Base-by-base conservation (phyloP, 2,329 filamentous ascomycete genomes). In the Dothiorella sarmentorum region DNA sequence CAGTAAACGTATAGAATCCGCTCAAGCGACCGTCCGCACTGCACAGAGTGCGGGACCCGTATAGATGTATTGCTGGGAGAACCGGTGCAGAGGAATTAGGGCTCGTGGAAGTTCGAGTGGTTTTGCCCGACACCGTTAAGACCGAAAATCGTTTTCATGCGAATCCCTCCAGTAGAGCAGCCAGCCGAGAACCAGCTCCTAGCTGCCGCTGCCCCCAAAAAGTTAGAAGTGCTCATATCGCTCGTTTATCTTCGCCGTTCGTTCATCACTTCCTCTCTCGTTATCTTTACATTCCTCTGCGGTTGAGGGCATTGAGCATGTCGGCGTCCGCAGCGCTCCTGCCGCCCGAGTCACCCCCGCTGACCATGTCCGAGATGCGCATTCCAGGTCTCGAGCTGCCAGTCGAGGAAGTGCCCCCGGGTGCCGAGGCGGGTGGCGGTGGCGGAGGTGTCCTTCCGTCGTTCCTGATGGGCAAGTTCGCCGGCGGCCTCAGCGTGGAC, bases 251-350 rank as follows among this genome's bases (percentile, higher is more conserved):
- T 44, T 51, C 56, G 55, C 56, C 56, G 18, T 58, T 47, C 42
- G 35, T 38, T 58, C 56, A 26, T 58, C 35, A 51, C 26, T 35
- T 29, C 33, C 24, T 40, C 49, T 40, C 20, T n/a, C n/a, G n/a
- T n/a, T n/a, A 17, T 31, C 44, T 43, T 63, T 47, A 63, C 61
- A 63, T 63, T 18, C 69, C 69, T 61, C 71, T 69, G 60, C 71
- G 69, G 60, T 75, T 75, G 53, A 76, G 69, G 67, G 72, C 72
- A 63, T 72, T 75, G 45, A 76, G 69, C 74, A 76, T 76, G 59
- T 71, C 69, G 42, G 71, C 73, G 63, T 76, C 74, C 60, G 73
- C 74, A 35, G 71, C 71, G 65, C 71, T 76, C 63, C 74, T 67
- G 59, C 66, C 67, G 35, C 67, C 67, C 24, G 58, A 42, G 17